Evolutionary conservation across 2,329 filamentous ascomycete genomes (phyloP), one percentile per base, ranked within the genome.

Genomic region (Xylariaceae sp.): DNA sequence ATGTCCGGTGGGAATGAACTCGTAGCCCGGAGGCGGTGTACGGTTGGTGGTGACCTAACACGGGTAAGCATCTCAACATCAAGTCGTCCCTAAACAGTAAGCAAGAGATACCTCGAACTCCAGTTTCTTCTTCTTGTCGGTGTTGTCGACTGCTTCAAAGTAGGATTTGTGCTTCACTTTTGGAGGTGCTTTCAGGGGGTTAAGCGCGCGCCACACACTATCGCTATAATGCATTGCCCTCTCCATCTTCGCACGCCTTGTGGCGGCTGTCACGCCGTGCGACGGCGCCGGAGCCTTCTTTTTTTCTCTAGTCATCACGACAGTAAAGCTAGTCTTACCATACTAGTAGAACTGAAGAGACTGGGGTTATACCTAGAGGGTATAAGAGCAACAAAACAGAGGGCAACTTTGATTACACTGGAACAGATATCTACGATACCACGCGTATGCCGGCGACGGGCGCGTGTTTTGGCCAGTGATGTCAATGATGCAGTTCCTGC

Each of bases 121-220:
- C 54, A 88, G 77, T 68, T 84, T 87, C 73, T 83, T 83, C 69
- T 83, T 83, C 71, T 85, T 87, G 69, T 87, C 81, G 59, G 79
- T 79, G 67, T 88, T 88, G 67, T 87, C 81, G 61, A 86, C 80
- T 62, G 86, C 78, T 71, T 88, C 84, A 67, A 84, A 85, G 68
- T 85, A 86, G 11, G 82, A 80, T 65, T 82, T 80, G 70, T 88
- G 82, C 68, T 84, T 84, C 49, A 78, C 73, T 61, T 78, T 81
- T 41, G 78, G 73, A 13, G 68, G 63, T 50, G 64, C 64, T 60
- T 73, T 72, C 15, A 71, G 61, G 1, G 71, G 65, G 55, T 72
- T 72, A 37, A 73, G 63, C 51, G 58, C 64, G 41, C 65, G 64
- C 70, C 70, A 73, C 35, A 68, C 63, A 54, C 60, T 56, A 61